phyloP scores from a whole-genome alignment of 2,329 filamentous ascomycete species.

The Aspergillus sp. region DNA sequence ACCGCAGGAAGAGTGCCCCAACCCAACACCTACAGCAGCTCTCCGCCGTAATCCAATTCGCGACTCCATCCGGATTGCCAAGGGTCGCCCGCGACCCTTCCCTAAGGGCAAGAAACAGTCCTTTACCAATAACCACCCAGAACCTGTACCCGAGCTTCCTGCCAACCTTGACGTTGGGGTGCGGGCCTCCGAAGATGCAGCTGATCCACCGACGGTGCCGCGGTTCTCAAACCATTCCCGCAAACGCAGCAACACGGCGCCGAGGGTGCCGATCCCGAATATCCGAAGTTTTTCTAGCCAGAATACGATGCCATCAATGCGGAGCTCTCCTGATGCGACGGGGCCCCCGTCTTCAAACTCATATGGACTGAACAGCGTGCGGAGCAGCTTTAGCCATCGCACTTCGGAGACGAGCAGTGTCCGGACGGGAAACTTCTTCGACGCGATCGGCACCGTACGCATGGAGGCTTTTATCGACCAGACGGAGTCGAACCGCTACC shows the following conservation, averaged over 20 bases:
- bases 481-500: slow-evolving; percentile 32
- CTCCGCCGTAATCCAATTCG: slow-evolving; percentile 65
- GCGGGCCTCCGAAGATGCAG: slow-evolving; percentile 44
- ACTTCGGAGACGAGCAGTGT: slow-evolving; percentile 54
- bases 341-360: slow-evolving; percentile 32
- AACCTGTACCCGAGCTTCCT: slow-evolving; percentile 36
- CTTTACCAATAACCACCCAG: slow-evolving; percentile 27
- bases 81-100: slow-evolving; percentile 60
- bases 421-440: slow-evolving; percentile 66
- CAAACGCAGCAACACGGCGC: slow-evolving; percentile 86
- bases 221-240: slow-evolving; percentile 66
- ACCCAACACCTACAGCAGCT: slow-evolving; percentile 48
- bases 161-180: slow-evolving; percentile 29
- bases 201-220: slow-evolving; percentile 54
- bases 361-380: slow-evolving; percentile 33
- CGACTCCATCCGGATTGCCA: slow-evolving; percentile 87
- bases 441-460: slow-evolving; percentile 83
- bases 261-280: slow-evolving; percentile 67
- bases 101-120: slow-evolving; percentile 43
- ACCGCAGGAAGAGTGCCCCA: slow-evolving; percentile 39
- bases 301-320: slow-evolving; percentile 33
- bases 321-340: slow-evolving; percentile 61
- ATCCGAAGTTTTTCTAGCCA: slow-evolving; percentile 71
- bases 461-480: slow-evolving; percentile 94
- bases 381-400: slow-evolving; percentile 50